These are phyloP conservation scores for Astrephomene gubernaculifera DNA, from an alignment of 139 green algal species.

Conservation along the genomic window DNA sequence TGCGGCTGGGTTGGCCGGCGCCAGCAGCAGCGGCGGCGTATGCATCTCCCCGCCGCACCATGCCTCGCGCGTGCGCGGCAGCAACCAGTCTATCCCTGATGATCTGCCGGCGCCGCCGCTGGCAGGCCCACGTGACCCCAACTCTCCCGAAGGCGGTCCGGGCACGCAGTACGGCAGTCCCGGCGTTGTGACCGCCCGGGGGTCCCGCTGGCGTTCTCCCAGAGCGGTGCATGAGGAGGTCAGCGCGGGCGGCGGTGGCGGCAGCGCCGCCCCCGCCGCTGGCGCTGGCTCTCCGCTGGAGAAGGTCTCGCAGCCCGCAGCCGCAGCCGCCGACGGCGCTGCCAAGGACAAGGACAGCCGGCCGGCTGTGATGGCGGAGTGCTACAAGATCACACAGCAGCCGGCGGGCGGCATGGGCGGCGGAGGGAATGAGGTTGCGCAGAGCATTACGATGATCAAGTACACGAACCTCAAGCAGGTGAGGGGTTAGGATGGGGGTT, in stretches of 20 bases:
- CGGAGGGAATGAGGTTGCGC: conserved; percentile 15
- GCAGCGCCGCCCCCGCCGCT: neutral
- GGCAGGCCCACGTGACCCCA: neutral
- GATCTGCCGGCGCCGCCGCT: neutral
- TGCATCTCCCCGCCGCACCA: neutral
- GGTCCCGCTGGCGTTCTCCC: conserved; percentile 11
- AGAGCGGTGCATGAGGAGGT: neutral
- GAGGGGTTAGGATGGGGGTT: no score
- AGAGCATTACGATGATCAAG: conserved; percentile 59
- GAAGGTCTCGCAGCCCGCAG: neutral
- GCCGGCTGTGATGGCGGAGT: conserved; percentile 50
- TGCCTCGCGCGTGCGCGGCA: conserved; percentile 19
- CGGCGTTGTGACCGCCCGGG: neutral
- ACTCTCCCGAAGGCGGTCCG: neutral
- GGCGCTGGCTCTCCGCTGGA: neutral
- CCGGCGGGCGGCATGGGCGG: conserved; percentile 3
- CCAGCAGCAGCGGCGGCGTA: no score
- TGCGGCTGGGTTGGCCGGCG: no score
- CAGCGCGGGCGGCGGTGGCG: no score
- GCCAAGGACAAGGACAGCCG: conserved; percentile 37
- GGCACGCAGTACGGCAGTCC: neutral
- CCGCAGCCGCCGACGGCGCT: neutral
- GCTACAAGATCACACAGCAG: conserved; percentile 60
- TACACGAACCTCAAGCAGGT: conserved; percentile 56
- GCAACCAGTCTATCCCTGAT: conserved; percentile 30